Evolutionary conservation across 768 basidiomycete genomes (phyloP).

Genomic region (Agrocybe chaxingu): DNA sequence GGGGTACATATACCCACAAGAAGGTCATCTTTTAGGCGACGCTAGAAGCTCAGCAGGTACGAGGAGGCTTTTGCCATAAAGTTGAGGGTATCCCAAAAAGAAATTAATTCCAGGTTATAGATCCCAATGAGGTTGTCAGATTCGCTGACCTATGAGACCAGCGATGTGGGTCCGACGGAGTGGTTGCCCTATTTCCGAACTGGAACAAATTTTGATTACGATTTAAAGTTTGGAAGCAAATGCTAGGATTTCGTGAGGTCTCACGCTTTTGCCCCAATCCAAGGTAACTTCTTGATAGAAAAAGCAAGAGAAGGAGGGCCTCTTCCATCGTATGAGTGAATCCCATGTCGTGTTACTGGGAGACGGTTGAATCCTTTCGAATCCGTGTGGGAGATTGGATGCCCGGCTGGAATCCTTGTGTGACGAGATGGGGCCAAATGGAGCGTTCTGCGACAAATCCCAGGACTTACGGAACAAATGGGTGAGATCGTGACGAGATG

Average conservation of each 20-base stretch:
- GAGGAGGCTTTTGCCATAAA: constrained; percentile 17
- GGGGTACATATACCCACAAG: constrained; percentile 21
- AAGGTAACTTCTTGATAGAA: constrained; percentile 10
- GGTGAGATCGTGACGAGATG: too few relatives aligned
- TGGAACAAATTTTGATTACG: constrained; percentile 14
- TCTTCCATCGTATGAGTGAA: too few relatives aligned
- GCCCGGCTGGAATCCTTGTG: too few relatives aligned
- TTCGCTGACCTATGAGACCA: constrained; percentile 3
- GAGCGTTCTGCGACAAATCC: too few relatives aligned
- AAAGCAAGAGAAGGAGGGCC: background rate
- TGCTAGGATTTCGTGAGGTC: constrained; percentile 10
- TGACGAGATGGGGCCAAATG: too few relatives aligned
- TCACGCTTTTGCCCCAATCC: constrained; percentile 13
- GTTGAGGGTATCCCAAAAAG: constrained; percentile 10
- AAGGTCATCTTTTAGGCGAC: constrained; percentile 15
- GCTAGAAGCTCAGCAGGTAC: constrained; percentile 21
- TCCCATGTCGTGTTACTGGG: too few relatives aligned
- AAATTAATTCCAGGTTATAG: constrained; percentile 13
- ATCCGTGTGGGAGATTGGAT: too few relatives aligned
- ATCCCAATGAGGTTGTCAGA: constrained; percentile 16
- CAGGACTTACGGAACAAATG: too few relatives aligned
- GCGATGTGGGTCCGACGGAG: constrained; percentile 14
- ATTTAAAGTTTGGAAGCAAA: constrained; percentile 9
- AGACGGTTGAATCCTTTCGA: too few relatives aligned
- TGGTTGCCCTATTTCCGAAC: constrained; percentile 17